A percentile compares a stretch with the other conserved stretches of the same genome.
Conservation (phyloP, 805 yeast genomes). For the Myxozyma sirexii region DNA sequence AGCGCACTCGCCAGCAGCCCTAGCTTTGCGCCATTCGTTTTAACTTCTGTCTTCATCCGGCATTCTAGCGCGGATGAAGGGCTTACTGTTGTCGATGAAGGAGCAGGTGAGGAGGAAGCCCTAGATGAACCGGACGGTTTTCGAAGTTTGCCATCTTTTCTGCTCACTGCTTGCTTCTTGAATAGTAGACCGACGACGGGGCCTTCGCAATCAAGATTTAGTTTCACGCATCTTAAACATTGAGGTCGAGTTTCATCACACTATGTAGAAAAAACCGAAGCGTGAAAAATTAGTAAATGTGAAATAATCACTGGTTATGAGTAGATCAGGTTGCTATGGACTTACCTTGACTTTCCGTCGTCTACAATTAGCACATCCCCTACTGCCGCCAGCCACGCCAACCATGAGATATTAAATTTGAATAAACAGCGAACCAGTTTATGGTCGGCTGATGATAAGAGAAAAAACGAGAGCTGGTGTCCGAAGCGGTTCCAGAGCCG, state of each 20-base stretch:
- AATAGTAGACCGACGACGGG: neutral
- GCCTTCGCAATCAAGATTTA: neutral
- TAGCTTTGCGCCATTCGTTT: no score
- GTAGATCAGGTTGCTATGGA: neutral
- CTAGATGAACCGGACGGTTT: neutral
- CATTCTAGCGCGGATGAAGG: no score
- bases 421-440: no score
- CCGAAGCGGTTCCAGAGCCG: no score
- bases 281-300: neutral
- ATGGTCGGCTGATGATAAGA: no score
- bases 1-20: no score
- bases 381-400: slow-evolving; percentile 9
- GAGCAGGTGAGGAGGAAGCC: neutral
- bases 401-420: no score
- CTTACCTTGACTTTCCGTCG: neutral
- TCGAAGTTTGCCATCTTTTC: neutral
- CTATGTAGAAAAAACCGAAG: neutral
- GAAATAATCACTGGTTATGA: neutral
- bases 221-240: neutral
- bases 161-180: neutral
- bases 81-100: neutral
- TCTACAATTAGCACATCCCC: slow-evolving; percentile 1
- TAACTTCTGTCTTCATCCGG: no score
- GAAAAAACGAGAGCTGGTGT: no score
- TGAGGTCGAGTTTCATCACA: neutral